Base-by-base conservation (phyloP, 2,329 filamentous ascomycete genomes). In the Cytospora leucostoma region DNA sequence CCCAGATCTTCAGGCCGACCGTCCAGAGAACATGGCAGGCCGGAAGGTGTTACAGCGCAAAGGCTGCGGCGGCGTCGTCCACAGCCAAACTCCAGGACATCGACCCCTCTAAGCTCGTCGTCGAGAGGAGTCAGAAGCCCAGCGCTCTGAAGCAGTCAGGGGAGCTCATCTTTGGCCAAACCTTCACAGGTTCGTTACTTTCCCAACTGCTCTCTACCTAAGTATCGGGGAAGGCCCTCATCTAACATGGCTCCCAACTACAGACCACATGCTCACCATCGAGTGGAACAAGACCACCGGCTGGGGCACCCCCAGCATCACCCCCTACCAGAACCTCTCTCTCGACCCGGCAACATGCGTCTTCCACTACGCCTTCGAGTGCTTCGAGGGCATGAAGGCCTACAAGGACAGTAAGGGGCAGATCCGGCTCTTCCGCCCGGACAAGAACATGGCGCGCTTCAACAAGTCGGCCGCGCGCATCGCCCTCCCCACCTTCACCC, bases 361-460 rank as follows among this genome's bases (percentile, higher is more conserved):
- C 67, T 94, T 99, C 80, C 95, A 99, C 84, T 99, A 99, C 78
- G 95, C 92, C 56, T 98, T 98, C 74, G 92, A 96, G 78, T 95
- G 91, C 76, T 99, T 99, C 78, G 95, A 99, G 82, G 95, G 95
- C 70, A 97, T 98, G 93, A 99, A 99, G 82, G 95, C 95, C 65
- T 99, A 99, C 84, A 96, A 94, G 78, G 92, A 96, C 79, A 86
- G 84, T 71, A 75, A 86, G 51, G 92, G 92, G 70, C 80, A 88
- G 65, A 86, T 97, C 70, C 88, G 94, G 61, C 82, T 99, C 61
- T 99, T 99, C 84, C 87, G 95, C 38, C 95, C 95, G 2, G 90
- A 96, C 76, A 95, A 87, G 84, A 99, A 99, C 82, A 98, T 98
- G 94, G 88, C 83, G 68, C 90, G 95, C 66, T 80, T 99, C 77